Percentiles rank a stretch among this genome's conserved stretches.
Conservation (phyloP, 2,329 filamentous ascomycete species). For the Aspergillus ochraceus region DNA sequence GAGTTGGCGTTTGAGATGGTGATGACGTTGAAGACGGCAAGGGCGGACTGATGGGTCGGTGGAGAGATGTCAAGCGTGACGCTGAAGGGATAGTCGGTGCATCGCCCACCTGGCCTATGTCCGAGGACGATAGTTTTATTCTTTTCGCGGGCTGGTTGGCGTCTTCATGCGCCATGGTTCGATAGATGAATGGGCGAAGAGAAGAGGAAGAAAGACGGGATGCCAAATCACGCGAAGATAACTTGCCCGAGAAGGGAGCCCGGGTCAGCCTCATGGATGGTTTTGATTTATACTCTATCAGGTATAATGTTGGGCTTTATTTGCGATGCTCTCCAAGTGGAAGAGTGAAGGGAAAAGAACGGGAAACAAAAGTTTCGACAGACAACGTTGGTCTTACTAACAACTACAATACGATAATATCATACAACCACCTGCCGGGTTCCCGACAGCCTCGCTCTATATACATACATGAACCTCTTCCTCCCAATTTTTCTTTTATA, state of each 20-base stretch:
- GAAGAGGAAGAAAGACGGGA: background rate
- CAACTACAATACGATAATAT: background rate
- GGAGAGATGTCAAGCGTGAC: conserved; percentile 27
- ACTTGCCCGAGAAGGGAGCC: background rate
- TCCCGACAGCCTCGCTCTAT: background rate
- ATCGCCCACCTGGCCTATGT: background rate
- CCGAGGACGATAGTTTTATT: conserved; percentile 6
- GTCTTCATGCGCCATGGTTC: conserved; percentile 6
- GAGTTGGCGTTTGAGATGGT: background rate
- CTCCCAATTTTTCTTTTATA: background rate
- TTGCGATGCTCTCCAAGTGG: background rate
- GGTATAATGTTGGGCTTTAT: too few species aligned
- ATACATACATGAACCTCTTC: background rate
- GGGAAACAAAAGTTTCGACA: background rate
- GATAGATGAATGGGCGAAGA: background rate
- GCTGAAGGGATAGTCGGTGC: background rate
- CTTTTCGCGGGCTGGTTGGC: conserved; percentile 14
- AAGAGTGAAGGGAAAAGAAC: background rate
- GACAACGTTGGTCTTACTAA: background rate
- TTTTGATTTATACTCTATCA: background rate
- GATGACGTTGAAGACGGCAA: conserved; percentile 8
- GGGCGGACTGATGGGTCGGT: conserved; percentile 32
- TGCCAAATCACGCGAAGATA: background rate
- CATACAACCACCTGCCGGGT: background rate
- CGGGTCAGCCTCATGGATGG: background rate